A percentile compares a stretch with the other conserved stretches of the same genome.
phyloP scores from a whole-genome alignment of 1,284 basidiomycete species.

The Schizophyllum amplum region DNA sequence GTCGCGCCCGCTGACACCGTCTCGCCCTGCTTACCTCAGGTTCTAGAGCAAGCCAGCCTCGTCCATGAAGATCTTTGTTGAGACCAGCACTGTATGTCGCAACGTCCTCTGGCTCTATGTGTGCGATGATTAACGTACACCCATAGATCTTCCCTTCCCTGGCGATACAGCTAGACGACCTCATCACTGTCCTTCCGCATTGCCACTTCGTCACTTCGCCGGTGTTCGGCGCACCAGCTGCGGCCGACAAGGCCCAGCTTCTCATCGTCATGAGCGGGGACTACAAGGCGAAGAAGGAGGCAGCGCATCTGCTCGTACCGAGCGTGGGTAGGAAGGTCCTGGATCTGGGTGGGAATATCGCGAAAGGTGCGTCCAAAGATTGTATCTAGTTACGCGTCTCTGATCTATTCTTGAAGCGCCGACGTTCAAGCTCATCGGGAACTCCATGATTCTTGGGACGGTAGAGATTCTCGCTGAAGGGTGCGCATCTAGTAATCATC shows the following conservation, averaged over 20 bases:
- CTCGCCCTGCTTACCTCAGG: neutral
- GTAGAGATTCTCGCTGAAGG: slow-evolving; percentile 75
- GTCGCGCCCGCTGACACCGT: slow-evolving; percentile 1
- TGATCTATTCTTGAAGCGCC: slow-evolving; percentile 35
- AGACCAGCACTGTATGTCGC: slow-evolving; percentile 64
- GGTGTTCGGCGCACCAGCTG: slow-evolving; percentile 69
- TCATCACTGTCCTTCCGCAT: slow-evolving; percentile 55
- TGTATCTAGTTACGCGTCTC: neutral
- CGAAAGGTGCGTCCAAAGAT: slow-evolving; percentile 44
- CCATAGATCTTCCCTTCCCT: slow-evolving; percentile 61
- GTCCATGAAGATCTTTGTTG: slow-evolving; percentile 69
- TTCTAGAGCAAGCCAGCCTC: slow-evolving; percentile 31
- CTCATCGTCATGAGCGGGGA: slow-evolving; percentile 79
- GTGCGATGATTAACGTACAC: neutral
- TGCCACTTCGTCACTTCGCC: slow-evolving; percentile 71
- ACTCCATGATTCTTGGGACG: slow-evolving; percentile 60
- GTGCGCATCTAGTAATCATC: neutral
- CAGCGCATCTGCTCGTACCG: slow-evolving; percentile 69
- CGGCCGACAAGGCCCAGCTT: slow-evolving; percentile 64
- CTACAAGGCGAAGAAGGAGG: slow-evolving; percentile 77
- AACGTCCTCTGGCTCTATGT: neutral
- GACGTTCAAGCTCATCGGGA: slow-evolving; percentile 76
- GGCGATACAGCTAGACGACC: slow-evolving; percentile 67
- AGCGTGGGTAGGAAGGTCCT: slow-evolving; percentile 72
- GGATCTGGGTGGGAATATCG: slow-evolving; percentile 69